A percentile compares a stretch with the other conserved stretches of the same genome.
phyloP scores from a whole-genome alignment of 2,329 filamentous ascomycete genomes.

The Fusarium ramigenum region DNA sequence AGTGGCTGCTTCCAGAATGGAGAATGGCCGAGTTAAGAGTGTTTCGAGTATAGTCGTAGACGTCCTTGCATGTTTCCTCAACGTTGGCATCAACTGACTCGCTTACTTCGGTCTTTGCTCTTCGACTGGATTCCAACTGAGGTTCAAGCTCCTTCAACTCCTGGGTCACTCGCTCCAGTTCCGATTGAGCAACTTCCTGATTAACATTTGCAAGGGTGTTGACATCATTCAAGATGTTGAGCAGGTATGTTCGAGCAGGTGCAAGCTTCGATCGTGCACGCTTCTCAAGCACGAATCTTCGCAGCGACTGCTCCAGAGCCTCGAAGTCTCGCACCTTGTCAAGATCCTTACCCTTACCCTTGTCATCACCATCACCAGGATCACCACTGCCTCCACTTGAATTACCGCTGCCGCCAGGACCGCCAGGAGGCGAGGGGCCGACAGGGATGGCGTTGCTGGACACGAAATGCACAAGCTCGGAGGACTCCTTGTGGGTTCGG shows the following conservation, averaged over 20 bases:
- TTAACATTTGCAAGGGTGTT: slow-evolving; percentile 86
- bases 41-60: slow-evolving; percentile 84
- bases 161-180: slow-evolving; percentile 82
- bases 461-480: slow-evolving; percentile 95
- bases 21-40: slow-evolving; percentile 80
- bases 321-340: slow-evolving; percentile 92
- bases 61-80: slow-evolving; percentile 83
- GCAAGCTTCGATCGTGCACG: slow-evolving; percentile 94
- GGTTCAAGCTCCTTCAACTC: slow-evolving; percentile 88
- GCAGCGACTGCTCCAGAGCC: slow-evolving; percentile 84
- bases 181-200: slow-evolving; percentile 82
- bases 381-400: slow-evolving; percentile 65
- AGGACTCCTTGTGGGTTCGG: slow-evolving; percentile 89
- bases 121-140: slow-evolving; percentile 83
- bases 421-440: slow-evolving; percentile 65
- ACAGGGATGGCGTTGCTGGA: slow-evolving; percentile 95
- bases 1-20: slow-evolving; percentile 77
- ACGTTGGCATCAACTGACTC: slow-evolving; percentile 84
- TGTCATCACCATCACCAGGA: slow-evolving; percentile 66
- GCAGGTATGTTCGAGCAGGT: slow-evolving; percentile 91
- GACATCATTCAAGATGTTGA: slow-evolving; percentile 92
- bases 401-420: slow-evolving; percentile 63
- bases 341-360: slow-evolving; percentile 85
- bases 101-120: slow-evolving; percentile 79
- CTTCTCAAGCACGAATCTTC: slow-evolving; percentile 95